Base-by-base conservation (phyloP, 2,329 filamentous ascomycete genomes). In the Colletotrichum chlorophyti region DNA sequence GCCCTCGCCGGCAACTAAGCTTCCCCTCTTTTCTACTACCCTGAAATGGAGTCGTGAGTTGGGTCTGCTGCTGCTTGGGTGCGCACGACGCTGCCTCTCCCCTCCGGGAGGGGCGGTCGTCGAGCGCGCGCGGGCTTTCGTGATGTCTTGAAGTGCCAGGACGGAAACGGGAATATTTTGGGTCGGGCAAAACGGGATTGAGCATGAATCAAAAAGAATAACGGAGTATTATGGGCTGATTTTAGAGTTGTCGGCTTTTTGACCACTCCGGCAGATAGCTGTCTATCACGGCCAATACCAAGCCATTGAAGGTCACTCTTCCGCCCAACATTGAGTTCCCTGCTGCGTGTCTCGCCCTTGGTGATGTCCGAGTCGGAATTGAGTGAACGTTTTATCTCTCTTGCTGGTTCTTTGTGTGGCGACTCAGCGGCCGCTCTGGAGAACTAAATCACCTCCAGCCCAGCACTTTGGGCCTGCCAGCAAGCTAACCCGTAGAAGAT, bases 1-100 rank as follows among this genome's bases (percentile, higher is more conserved):
- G 65, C 77, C 66, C 69, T 81, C 65, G 75, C 79, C 68, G 70
- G 75, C 69, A 76, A 83, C 75, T 83, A 85, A 82, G 69, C 65
- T 58, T 42, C 14, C 41, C 35, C 29, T 51, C 46, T 40, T 34
- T 37, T 27, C 37, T 53, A 53, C 31, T 21, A 24, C 32, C n/a
- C n/a, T n/a, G 34, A 49, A 49, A 58, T 47, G 31, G 51, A 54
- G 52, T 45, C 26, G 37, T 43, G 51, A 31, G 31, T 49, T n/a
- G 43, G 50, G 26, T 59, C 43, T 59, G 55, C 51, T 34, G 55
- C 55, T n/a, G n/a, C n/a, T n/a, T n/a, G n/a, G n/a, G 41, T 42
- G 53, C 23, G 29, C 19, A 12, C 23, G 7, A 9, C 21, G 27
- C n/a, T 15, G 8, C 21, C n/a, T n/a, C n/a, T n/a, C n/a, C n/a